These are phyloP conservation scores for Letharia columbiana DNA, from an alignment of 495 filamentous ascomycete species.

Conservation along the genomic window DNA sequence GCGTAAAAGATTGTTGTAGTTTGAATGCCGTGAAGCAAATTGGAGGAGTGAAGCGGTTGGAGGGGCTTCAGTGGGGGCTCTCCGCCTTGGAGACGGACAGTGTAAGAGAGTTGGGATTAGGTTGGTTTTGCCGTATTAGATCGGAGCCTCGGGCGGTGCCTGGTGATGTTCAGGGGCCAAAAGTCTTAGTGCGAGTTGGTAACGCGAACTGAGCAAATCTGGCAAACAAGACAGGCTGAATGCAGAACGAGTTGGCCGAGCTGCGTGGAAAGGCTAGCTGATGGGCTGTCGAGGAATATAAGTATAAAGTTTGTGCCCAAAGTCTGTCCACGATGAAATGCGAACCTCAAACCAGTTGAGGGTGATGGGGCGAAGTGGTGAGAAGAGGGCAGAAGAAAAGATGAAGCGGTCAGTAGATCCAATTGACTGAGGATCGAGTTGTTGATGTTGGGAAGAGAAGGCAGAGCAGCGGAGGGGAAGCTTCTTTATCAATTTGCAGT, in stretches of 20 bases:
- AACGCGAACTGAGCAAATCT: conserved; percentile 10
- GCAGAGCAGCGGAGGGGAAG: conserved; percentile 12
- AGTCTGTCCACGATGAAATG: conserved; percentile 1
- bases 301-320: neutral
- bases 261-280: conserved; percentile 6
- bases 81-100: conserved; percentile 16
- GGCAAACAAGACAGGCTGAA: neutral
- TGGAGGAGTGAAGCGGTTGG: conserved; percentile 14
- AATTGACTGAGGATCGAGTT: conserved; percentile 8
- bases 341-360: conserved; percentile 25
- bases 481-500: conserved; percentile 20
- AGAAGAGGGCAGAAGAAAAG: conserved; percentile 6
- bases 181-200: conserved; percentile 10
- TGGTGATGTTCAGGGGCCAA: conserved; percentile 22
- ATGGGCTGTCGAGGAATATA: conserved; percentile 6
- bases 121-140: neutral
- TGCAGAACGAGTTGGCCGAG: neutral
- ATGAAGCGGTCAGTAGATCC: neutral
- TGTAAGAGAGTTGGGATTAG: conserved; percentile 4
- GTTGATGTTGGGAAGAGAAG: conserved; percentile 19
- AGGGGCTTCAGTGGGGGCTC: conserved; percentile 14
- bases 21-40: neutral
- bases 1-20: conserved; percentile 9
- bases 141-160: conserved; percentile 25
- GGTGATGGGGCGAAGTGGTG: conserved; percentile 10